These are phyloP conservation scores for Fusarium miscanthi DNA, from an alignment of 2,329 filamentous ascomycete genomes.

Conservation along the genomic window DNA sequence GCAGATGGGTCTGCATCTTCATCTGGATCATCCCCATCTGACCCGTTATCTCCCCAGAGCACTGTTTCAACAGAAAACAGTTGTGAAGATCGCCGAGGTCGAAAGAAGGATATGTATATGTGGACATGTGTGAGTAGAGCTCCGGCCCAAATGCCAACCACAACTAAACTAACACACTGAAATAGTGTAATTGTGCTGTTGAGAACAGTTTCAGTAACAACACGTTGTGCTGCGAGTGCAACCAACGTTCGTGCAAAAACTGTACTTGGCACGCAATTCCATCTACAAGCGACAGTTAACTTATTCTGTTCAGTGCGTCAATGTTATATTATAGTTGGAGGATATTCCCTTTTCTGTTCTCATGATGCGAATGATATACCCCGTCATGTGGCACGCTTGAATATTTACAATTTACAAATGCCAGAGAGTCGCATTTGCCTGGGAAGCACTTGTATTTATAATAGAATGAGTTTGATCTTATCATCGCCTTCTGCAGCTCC, in stretches of 20 bases:
- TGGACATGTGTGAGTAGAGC: slow-evolving; percentile 49
- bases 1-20: not conserved
- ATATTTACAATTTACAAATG: not conserved
- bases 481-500: not conserved
- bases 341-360: not conserved
- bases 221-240: slow-evolving; percentile 23
- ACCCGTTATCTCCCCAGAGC: slow-evolving; percentile 1
- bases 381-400: not conserved
- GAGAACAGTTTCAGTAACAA: slow-evolving; percentile 12
- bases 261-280: slow-evolving; percentile 5
- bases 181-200: slow-evolving; percentile 38
- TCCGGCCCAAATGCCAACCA: not conserved
- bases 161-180: slow-evolving; percentile 6
- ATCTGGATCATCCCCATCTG: slow-evolving; percentile 2
- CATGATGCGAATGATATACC: slow-evolving; percentile 17
- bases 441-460: not conserved
- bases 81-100: slow-evolving; percentile 14
- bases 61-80: slow-evolving; percentile 13
- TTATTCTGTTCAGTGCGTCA: not conserved
- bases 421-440: not conserved
- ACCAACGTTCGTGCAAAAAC: slow-evolving; percentile 9
- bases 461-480: not conserved
- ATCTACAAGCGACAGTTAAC: not conserved
- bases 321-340: not conserved
- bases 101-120: slow-evolving; percentile 33